A percentile compares a stretch with the other conserved stretches of the same genome.
phyloP scores from a whole-genome alignment of 148 eudicot species.

The Salicornia ramosissima region DNA sequence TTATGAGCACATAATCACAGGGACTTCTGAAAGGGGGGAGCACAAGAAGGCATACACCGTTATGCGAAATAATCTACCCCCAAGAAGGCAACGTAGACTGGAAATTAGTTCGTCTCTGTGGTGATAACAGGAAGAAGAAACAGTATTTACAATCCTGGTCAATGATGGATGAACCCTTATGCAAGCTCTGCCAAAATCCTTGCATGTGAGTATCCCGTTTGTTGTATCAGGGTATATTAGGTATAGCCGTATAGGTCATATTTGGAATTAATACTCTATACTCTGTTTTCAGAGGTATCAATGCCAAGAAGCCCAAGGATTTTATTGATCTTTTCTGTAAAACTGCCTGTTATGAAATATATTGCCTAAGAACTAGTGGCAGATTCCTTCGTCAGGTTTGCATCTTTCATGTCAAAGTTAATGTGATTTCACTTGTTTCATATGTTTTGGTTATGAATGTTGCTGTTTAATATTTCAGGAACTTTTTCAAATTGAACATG shows the following conservation, averaged over 20 bases:
- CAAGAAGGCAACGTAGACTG: slow-evolving; percentile 60
- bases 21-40: slow-evolving; percentile 85
- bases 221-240: neutral
- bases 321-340: slow-evolving; percentile 87
- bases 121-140: slow-evolving; percentile 46
- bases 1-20: slow-evolving; percentile 28
- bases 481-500: slow-evolving; percentile 78
- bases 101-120: slow-evolving; percentile 53
- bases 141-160: slow-evolving; percentile 68
- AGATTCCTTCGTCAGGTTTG: slow-evolving; percentile 77
- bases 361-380: slow-evolving; percentile 70
- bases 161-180: slow-evolving; percentile 64
- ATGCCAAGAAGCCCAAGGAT: slow-evolving; percentile 68
- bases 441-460: neutral
- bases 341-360: slow-evolving; percentile 68
- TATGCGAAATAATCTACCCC: slow-evolving; percentile 55
- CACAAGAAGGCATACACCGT: slow-evolving; percentile 67
- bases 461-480: slow-evolving; percentile 43
- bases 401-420: slow-evolving; percentile 14
- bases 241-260: neutral
- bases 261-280: neutral
- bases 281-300: slow-evolving; percentile 50
- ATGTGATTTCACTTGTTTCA: slow-evolving; percentile 2
- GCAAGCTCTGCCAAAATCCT: slow-evolving; percentile 85
- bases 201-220: slow-evolving; percentile 56